phyloP scores from a whole-genome alignment of 2,329 filamentous ascomycete species.

The Colletotrichum noveboracense region DNA sequence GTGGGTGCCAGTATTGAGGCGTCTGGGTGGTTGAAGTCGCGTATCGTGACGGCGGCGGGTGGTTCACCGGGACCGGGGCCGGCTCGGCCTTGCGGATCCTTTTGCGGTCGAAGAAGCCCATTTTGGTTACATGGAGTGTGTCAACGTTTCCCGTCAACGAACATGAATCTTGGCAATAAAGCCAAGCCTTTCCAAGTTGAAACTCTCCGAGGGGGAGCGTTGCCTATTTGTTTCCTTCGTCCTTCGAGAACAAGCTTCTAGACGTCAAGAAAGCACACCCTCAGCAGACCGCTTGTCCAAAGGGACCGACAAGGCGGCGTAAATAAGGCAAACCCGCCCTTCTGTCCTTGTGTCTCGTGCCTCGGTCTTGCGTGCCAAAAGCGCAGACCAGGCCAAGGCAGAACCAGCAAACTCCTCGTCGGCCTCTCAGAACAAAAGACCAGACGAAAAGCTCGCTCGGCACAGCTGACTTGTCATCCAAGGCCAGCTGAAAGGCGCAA shows the following conservation, averaged over 20 bases:
- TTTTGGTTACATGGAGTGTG: conserved; percentile 9
- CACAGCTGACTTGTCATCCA: not conserved
- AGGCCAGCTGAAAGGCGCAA: not conserved
- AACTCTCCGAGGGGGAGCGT: not conserved
- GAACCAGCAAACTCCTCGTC: not conserved
- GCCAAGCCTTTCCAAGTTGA: not conserved
- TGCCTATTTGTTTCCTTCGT: not conserved
- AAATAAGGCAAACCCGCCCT: not conserved
- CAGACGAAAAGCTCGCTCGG: not conserved
- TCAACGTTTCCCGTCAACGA: not conserved
- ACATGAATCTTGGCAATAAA: not conserved
- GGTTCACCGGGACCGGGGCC: conserved; percentile 22
- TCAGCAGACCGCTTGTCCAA: not conserved
- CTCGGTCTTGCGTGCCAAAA: not conserved
- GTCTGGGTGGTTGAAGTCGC: conserved; percentile 5
- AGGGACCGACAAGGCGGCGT: not conserved
- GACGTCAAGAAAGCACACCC: not conserved
- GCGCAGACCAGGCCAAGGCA: not conserved
- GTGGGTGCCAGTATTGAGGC: conserved; percentile 1
- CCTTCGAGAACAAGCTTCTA: not conserved
- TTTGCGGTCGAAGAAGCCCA: conserved; percentile 34
- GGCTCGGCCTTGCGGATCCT: conserved; percentile 25
- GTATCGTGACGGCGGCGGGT: conserved; percentile 4
- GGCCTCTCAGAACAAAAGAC: not conserved
- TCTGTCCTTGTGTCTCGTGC: not conserved